phyloP scores from a whole-genome alignment of 805 yeast species.

The Suhomyces faveliae region DNA sequence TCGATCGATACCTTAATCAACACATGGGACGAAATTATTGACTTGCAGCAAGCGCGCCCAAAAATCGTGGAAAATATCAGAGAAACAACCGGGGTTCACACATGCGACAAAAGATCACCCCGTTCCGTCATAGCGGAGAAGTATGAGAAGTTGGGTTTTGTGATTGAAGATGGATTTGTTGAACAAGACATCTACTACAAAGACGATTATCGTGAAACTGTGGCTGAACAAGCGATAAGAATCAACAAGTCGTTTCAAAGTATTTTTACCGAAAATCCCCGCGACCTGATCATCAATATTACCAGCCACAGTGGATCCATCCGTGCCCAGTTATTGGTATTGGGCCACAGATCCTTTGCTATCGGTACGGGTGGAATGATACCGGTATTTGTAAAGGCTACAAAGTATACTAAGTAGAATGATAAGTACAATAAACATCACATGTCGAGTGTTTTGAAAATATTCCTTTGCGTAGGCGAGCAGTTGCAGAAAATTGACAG shows the following conservation, averaged over 20 bases:
- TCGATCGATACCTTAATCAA: slow-evolving; percentile 48
- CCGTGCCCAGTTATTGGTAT: slow-evolving; percentile 45
- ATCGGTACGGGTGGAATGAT: slow-evolving; percentile 57
- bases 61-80: slow-evolving; percentile 46
- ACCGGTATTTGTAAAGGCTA: slow-evolving; percentile 51
- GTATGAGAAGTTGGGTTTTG: slow-evolving; percentile 36
- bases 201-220: slow-evolving; percentile 38
- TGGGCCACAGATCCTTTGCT: slow-evolving; percentile 48
- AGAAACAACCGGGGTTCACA: slow-evolving; percentile 50
- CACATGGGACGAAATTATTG: slow-evolving; percentile 43
- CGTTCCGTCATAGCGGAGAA: slow-evolving; percentile 36
- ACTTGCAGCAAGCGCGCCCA: slow-evolving; percentile 25
- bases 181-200: slow-evolving; percentile 47
- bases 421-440: no score
- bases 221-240: slow-evolving; percentile 41
- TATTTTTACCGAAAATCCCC: slow-evolving; percentile 23
- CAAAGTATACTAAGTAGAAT: slow-evolving; percentile 7
- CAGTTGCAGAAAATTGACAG: background rate
- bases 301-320: slow-evolving; percentile 55
- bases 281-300: slow-evolving; percentile 35
- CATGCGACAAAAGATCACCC: slow-evolving; percentile 48
- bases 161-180: slow-evolving; percentile 42
- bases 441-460: background rate
- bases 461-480: no score
- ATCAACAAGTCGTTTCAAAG: slow-evolving; percentile 36